phyloP scores from a whole-genome alignment of 2,329 filamentous ascomycete genomes.

The Hypoxylon sp. region DNA sequence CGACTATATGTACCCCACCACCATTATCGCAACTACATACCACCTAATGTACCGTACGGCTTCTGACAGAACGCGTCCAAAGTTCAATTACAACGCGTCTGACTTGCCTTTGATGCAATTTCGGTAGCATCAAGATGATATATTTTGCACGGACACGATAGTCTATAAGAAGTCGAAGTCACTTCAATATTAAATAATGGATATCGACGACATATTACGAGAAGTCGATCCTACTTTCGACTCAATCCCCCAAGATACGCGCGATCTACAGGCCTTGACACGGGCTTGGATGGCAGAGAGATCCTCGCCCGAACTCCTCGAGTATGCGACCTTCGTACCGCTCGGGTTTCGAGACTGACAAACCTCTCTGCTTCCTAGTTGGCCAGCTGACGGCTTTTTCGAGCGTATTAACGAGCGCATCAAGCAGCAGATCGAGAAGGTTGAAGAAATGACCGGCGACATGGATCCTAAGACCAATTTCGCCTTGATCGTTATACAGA shows the following conservation, averaged over 20 bases:
- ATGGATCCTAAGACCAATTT: constrained; percentile 95
- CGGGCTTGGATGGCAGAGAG: constrained; percentile 94
- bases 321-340: constrained; percentile 63
- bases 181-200: constrained; percentile 63
- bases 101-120: background rate
- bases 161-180: background rate
- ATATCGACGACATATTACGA: constrained; percentile 84
- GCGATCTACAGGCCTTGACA: constrained; percentile 89
- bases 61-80: background rate
- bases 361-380: constrained; percentile 57
- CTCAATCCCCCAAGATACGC: constrained; percentile 68
- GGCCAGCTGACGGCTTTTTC: constrained; percentile 79
- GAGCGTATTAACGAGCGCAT: constrained; percentile 83
- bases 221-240: constrained; percentile 74
- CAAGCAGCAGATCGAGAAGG: constrained; percentile 75
- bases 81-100: background rate
- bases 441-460: constrained; percentile 83
- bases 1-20: constrained; percentile 15
- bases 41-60: background rate
- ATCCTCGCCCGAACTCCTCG: constrained; percentile 87
- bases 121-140: background rate
- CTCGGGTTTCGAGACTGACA: constrained; percentile 23
- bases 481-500: constrained; percentile 93
- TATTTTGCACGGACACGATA: background rate
- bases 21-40: background rate